These are phyloP conservation scores for Verbascum thapsus DNA, from an alignment of 257 asterid species.

Conservation along the genomic window DNA sequence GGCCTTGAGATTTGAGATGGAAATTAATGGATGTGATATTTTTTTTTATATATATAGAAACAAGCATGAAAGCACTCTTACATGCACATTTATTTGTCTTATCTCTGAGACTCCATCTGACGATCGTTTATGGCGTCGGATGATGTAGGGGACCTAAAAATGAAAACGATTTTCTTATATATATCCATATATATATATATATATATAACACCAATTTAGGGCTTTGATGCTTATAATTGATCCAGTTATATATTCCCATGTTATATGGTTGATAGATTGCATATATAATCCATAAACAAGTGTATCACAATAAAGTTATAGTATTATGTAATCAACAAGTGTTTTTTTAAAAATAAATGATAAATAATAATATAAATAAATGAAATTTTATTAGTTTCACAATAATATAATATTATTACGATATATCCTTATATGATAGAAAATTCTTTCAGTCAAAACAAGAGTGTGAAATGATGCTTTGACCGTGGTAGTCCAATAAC, in stretches of 20 bases:
- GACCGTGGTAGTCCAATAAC: constrained; percentile 15
- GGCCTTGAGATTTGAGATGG: constrained; percentile 29
- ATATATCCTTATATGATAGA: no score
- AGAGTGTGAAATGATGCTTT: constrained; percentile 4
- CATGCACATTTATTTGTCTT: constrained; percentile 58
- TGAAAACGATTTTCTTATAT: constrained; percentile 35
- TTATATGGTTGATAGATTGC: constrained; percentile 29
- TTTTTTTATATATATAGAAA: constrained; percentile 24
- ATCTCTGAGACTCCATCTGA: constrained; percentile 47
- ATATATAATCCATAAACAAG: constrained; percentile 6
- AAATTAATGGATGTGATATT: constrained; percentile 7
- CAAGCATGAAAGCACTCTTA: constrained; percentile 35
- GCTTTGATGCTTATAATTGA: constrained; percentile 34
- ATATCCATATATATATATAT: background rate
- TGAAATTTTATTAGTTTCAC: no score
- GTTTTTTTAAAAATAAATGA: no score
- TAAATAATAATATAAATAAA: no score
- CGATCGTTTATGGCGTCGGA: constrained; percentile 42
- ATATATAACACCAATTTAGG: constrained; percentile 23
- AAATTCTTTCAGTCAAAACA: no score
- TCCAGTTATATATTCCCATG: constrained; percentile 30
- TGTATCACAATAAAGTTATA: no score
- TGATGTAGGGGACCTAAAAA: constrained; percentile 60
- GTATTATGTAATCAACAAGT: no score
- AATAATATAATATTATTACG: no score